Percentiles rank a stretch among this genome's conserved stretches.
These are phyloP conservation scores for Hyaloscypha bicolor DNA, from an alignment of 495 filamentous ascomycete genomes.

Conservation along the genomic window DNA sequence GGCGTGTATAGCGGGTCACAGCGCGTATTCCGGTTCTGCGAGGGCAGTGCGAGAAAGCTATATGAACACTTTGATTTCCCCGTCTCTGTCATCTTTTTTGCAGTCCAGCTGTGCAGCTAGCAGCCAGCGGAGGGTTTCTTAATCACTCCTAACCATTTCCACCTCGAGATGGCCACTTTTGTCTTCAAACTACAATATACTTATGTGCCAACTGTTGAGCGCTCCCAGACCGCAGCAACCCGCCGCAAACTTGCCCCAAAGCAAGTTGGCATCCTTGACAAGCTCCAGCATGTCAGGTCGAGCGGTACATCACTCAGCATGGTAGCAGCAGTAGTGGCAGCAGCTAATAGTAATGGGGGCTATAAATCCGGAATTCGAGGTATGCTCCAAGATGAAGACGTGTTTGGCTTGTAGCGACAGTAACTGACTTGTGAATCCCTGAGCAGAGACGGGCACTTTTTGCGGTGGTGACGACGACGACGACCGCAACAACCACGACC, in stretches of 20 bases:
- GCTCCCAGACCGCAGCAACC: conserved; percentile 13
- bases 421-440: conserved; percentile 13
- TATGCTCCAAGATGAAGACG: conserved; percentile 20
- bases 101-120: too few species aligned
- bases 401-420: conserved; percentile 19
- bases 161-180: conserved; percentile 18
- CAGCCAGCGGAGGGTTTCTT: too few species aligned
- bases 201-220: conserved; percentile 15
- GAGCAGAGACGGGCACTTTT: conserved; percentile 13
- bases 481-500: too few species aligned
- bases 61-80: too few species aligned
- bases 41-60: too few species aligned
- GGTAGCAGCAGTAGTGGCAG: not conserved
- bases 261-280: conserved; percentile 14
- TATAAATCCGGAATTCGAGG: conserved; percentile 15
- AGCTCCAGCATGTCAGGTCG: conserved; percentile 7
- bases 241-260: conserved; percentile 16
- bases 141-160: too few species aligned
- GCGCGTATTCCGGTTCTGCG: too few species aligned
- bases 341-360: not conserved
- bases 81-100: too few species aligned
- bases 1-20: too few species aligned
- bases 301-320: conserved; percentile 15
- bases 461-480: not conserved
- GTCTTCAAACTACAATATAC: conserved; percentile 16